Evolutionary conservation across 2,329 filamentous ascomycete species (phyloP), one percentile per base, ranked within the genome.

Genomic region (Gnomoniopsis smithogilvyi): DNA sequence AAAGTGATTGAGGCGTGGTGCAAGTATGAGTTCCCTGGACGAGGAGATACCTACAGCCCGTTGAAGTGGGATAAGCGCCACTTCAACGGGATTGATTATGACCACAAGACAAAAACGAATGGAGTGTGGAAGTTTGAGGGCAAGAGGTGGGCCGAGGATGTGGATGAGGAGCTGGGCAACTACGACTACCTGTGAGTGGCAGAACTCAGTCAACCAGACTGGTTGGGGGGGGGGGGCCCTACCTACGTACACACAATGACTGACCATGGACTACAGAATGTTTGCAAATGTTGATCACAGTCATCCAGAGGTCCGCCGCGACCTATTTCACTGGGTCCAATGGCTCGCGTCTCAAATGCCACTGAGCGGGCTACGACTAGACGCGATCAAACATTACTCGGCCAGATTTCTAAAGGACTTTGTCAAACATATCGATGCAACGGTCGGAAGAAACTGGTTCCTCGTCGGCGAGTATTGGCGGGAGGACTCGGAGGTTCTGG

Each of bases 381-480:
- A 74, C 57, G 72, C 72, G n/a, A 67, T 72, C 54, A 72, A 73
- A 60, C 72, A 72, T 62, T 73, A 70, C 61, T 70, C 68, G 22
- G 67, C 67, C 17, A 54, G 56, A n/a, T 74, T 73, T 51, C 54
- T 68, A 49, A 66, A 67, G 7, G 68, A 70, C 24, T 65, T 72
- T 3, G 49, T 73, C 8, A 50, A 24, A 0, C 64, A 67, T 43
- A 62, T 72, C n/a, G 60, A 67, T n/a, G 45, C 60, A 11, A 59
- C 58, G 1, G 66, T 68, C 7, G 80, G 80, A 2, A 72, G 77
- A 14, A 73, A 81, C 15, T 84, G 85, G 70, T 87, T 90, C 67
- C 74, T 89, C 17, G 82, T 91, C 1, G 88, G 86, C 11, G 88
- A 91, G 67, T 90, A 87, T 68, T 91, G 87, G 87, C 80, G 80